Percentiles rank a stretch among this genome's conserved stretches.
Evolutionary conservation across 768 basidiomycete species (phyloP).

Genomic region (Lactarius sanguifluus): DNA sequence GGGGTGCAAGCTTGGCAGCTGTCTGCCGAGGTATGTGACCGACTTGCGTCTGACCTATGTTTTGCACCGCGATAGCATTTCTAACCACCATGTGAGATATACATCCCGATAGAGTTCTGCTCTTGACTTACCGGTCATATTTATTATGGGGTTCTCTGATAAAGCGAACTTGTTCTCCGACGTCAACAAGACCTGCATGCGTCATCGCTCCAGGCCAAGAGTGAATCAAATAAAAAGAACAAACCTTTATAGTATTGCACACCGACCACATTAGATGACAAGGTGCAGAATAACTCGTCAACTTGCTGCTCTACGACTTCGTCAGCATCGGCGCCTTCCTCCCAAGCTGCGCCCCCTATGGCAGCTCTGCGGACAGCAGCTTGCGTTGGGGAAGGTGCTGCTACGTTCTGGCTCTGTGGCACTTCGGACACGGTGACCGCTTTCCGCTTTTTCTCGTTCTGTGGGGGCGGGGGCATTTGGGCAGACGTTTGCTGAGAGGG

Average conservation of each 20-base stretch:
- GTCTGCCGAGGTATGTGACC: constrained; percentile 72
- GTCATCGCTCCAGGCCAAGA: background rate
- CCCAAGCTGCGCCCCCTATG: constrained; percentile 26
- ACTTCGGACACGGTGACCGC: constrained; percentile 33
- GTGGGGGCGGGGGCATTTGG: constrained; percentile 30
- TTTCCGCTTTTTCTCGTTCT: constrained; percentile 49
- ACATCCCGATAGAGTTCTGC: background rate
- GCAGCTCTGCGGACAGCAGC: constrained; percentile 19
- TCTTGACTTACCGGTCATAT: constrained; percentile 57
- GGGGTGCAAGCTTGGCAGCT: constrained; percentile 60
- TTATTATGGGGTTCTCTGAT: constrained; percentile 63
- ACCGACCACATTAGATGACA: constrained; percentile 70
- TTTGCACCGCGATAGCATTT: constrained; percentile 80
- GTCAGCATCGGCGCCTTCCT: constrained; percentile 27
- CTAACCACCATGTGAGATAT: constrained; percentile 37
- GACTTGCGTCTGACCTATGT: constrained; percentile 72
- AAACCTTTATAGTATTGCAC: constrained; percentile 76
- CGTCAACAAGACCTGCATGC: constrained; percentile 65
- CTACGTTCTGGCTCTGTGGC: constrained; percentile 3
- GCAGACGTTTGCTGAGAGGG: constrained; percentile 10
- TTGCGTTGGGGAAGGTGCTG: constrained; percentile 29
- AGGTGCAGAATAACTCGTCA: constrained; percentile 68
- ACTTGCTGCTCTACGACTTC: constrained; percentile 27
- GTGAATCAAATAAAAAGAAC: background rate
- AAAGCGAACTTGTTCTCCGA: constrained; percentile 73